Conservation (phyloP, 2,329 filamentous ascomycete species). For the Cladosporium sp. region DNA sequence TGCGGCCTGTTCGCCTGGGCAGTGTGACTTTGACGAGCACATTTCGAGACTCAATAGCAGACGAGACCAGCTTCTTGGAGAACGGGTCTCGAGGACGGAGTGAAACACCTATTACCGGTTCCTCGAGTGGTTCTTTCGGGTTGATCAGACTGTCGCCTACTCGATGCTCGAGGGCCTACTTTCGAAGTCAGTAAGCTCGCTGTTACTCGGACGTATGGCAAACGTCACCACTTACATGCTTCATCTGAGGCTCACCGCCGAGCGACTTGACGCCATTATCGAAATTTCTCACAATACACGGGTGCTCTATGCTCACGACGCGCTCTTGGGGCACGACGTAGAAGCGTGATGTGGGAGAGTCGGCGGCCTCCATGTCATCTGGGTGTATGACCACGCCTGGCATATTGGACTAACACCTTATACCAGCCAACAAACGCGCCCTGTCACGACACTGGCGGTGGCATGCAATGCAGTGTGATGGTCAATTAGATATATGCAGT, state of each 20-base stretch:
- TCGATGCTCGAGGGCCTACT: conserved; percentile 36
- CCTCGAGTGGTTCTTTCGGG: conserved; percentile 42
- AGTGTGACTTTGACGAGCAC: conserved; percentile 83
- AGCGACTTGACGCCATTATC: conserved; percentile 66
- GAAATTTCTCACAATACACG: conserved; percentile 65
- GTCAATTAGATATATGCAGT: neutral
- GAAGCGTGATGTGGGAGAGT: conserved; percentile 4
- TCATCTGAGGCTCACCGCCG: conserved; percentile 57
- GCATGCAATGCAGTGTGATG: conserved; percentile 1
- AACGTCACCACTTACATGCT: conserved; percentile 48
- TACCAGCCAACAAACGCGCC: neutral
- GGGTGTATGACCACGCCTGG: neutral
- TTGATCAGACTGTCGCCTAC: conserved; percentile 35
- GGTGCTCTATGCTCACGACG: conserved; percentile 67
- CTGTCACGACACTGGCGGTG: neutral
- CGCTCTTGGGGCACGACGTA: conserved; percentile 53
- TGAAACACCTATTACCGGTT: conserved; percentile 65
- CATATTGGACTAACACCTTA: neutral
- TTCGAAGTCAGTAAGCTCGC: neutral
- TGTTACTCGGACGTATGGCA: too few relatives aligned
- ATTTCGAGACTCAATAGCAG: conserved; percentile 75
- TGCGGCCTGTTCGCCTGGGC: conserved; percentile 82
- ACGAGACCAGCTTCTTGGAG: conserved; percentile 75
- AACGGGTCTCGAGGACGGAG: conserved; percentile 78
- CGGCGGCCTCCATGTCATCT: neutral